Conservation (phyloP, 768 basidiomycete genomes). For the Cystobasidium onofrii region DNA sequence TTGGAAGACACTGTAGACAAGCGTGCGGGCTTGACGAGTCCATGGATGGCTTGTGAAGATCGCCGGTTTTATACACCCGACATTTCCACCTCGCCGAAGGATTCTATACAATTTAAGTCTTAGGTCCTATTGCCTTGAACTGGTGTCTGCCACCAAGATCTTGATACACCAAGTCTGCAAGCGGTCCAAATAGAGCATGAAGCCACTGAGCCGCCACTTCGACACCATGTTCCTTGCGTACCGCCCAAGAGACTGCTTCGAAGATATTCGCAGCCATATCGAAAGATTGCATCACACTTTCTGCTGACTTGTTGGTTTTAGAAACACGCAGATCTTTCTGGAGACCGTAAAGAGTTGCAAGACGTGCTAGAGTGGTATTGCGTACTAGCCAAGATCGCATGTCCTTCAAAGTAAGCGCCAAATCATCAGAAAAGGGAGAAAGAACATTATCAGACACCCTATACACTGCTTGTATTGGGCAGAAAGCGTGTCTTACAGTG, state of each 20-base stretch:
- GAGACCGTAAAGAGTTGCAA: neutral
- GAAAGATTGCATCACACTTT: neutral
- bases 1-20: too few species aligned
- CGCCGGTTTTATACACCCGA: too few species aligned
- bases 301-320: neutral
- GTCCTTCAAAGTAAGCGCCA: neutral
- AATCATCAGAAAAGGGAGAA: neutral
- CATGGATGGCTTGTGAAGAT: too few species aligned
- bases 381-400: constrained; percentile 5
- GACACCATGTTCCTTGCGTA: neutral
- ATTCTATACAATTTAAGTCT: too few species aligned
- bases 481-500: neutral
- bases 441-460: neutral
- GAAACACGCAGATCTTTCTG: neutral
- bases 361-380: neutral
- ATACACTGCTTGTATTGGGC: too few species aligned
- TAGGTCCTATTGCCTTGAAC: too few species aligned
- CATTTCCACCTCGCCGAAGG: too few species aligned
- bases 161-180: neutral
- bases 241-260: constrained; percentile 6
- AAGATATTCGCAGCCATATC: constrained; percentile 2
- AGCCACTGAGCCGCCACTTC: neutral
- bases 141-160: neutral
- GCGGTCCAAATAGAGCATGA: neutral
- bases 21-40: too few species aligned